Base-by-base conservation (phyloP, 495 filamentous ascomycete species). In the Durotheca rogersii region DNA sequence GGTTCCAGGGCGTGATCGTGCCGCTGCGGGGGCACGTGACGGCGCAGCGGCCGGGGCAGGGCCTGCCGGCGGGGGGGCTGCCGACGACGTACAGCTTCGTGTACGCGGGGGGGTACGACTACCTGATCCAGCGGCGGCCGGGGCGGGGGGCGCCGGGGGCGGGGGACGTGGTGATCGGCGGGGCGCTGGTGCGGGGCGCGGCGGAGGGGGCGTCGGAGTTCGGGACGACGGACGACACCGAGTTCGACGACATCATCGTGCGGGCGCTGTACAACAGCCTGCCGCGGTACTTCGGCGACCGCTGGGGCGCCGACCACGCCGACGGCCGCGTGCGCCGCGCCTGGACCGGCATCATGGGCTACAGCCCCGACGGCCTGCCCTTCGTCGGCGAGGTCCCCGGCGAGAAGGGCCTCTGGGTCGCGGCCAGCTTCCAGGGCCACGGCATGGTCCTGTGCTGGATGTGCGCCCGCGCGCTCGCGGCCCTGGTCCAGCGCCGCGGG, bases 101-200 rank as follows among this genome's bases (percentile, higher is more conserved):
- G 20, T 83, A 84, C 56, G 61, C 71, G 33, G 54, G 72, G 34
- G 77, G 85, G 6, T 78, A 83, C 61, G 74, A 83, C 41, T 91
- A 90, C 49, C 81, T 90, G 75, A 79, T 88, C 2, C 71, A 79
- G 17, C 68, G 82, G 0, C 81, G 82, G 0, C 53, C 61, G 20
- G 74, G 82, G 0, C 53, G 61, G 20, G 74, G 70, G 1, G 61
- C 65, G 4, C 44, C 37, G 14, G 70, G 70, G 11, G 72, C 63
- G 9, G 78, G 80, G 3, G 83, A 89, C 44, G 78, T 88, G n/a
- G 67, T 87, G 27, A 88, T 89, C 19, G 79, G 87, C 6, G 85
- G 87, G 9, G 86, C 85, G 3, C 68, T 85, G 3, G 78, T 72
- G 0, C 70, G 73, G 34, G 69, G 73, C 3, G 51, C 54, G 2